Evolutionary conservation across 352 stramenopile species (phyloP).

Genomic region (Globisporangium cystogenes): DNA sequence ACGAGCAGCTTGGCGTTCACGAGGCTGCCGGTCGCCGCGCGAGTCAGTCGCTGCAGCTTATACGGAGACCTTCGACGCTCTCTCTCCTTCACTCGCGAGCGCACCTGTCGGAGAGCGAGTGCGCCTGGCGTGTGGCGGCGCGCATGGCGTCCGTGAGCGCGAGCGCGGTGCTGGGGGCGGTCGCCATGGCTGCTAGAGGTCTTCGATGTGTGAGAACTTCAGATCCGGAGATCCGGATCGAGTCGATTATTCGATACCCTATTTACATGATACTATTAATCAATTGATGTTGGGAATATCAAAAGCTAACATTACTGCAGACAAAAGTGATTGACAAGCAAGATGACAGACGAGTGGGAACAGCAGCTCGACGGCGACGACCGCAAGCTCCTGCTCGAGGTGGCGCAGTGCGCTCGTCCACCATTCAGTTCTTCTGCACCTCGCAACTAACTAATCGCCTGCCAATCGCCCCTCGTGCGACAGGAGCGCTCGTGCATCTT

Average conservation of each 20-base stretch:
- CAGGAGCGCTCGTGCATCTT: constrained; percentile 86
- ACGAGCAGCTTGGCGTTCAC: constrained; percentile 69
- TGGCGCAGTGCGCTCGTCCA: no score
- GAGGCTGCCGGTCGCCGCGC: constrained; percentile 20
- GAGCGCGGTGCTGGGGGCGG: background rate
- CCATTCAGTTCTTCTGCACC: no score
- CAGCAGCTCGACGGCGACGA: constrained; percentile 9
- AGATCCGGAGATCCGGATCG: background rate
- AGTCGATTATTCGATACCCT: background rate
- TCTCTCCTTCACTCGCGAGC: no score
- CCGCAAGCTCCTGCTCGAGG: constrained; percentile 12
- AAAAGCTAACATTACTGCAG: no score
- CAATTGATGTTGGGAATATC: background rate
- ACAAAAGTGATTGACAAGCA: background rate
- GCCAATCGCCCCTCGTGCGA: no score
- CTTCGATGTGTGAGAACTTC: no score
- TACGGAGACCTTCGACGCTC: no score
- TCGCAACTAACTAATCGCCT: no score
- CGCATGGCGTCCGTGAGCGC: constrained; percentile 44
- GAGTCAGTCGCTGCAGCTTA: no score
- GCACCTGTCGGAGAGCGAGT: constrained; percentile 55
- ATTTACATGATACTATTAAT: background rate
- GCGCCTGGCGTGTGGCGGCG: constrained; percentile 35
- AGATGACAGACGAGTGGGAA: constrained; percentile 1
- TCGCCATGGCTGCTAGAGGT: background rate